Percentiles rank a stretch among this genome's conserved stretches.
Conservation (phyloP, 176 grass and related monocot genomes). For the Panicum miliaceum region DNA sequence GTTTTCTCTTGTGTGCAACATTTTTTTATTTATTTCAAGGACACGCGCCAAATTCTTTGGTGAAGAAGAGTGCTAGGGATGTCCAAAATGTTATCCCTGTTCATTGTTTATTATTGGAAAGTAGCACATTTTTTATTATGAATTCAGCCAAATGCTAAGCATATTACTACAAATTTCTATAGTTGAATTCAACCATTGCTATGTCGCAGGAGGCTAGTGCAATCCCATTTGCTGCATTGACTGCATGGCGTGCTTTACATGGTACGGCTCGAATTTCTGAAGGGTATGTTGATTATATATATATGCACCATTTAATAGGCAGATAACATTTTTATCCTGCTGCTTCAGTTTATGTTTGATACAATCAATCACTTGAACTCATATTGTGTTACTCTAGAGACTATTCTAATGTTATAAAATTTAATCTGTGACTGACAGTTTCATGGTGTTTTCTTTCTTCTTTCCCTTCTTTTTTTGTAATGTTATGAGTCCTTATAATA, state of each 20-base stretch:
- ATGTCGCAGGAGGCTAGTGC: conserved; percentile 80
- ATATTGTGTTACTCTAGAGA: conserved; percentile 11
- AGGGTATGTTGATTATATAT: conserved; percentile 64
- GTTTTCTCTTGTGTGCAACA: neutral
- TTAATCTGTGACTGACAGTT: neutral
- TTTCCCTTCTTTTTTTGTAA: neutral
- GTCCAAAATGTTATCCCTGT: neutral
- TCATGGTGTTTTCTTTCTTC: neutral
- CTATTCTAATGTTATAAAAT: conserved; percentile 2
- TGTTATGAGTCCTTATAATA: conserved; percentile 13
- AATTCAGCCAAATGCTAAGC: neutral
- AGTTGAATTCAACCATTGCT: conserved; percentile 17
- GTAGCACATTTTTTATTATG: neutral
- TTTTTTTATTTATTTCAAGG: conserved; percentile 1
- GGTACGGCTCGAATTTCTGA: conserved; percentile 82
- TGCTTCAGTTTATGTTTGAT: conserved; percentile 8
- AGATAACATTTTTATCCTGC: neutral
- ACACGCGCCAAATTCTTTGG: neutral
- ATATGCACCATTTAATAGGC: conserved; percentile 14
- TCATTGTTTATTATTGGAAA: conserved; percentile 16
- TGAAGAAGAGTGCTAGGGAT: neutral
- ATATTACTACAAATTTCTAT: neutral
- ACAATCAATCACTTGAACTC: neutral
- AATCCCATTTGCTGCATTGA: conserved; percentile 96
- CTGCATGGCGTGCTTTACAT: conserved; percentile 95